phyloP scores from a whole-genome alignment of 305 asterid species.

The Rubia tinctorum region DNA sequence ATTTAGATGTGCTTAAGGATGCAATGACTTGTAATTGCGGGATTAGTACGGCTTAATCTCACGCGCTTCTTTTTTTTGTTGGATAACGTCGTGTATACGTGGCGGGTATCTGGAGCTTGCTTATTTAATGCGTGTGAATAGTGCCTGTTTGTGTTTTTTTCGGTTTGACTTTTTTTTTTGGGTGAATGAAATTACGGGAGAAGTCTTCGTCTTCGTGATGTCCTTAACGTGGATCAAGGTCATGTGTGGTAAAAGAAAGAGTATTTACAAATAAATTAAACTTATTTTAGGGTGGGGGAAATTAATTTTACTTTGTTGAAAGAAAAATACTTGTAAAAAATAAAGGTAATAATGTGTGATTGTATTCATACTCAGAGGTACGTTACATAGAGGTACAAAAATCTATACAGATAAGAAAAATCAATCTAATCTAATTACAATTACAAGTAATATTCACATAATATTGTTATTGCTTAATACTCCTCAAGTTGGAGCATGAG shows the following conservation, averaged over 20 bases:
- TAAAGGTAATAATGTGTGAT: too few species aligned
- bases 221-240: background rate
- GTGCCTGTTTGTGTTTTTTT: background rate
- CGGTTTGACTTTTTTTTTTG: background rate
- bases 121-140: background rate
- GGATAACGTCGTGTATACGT: slow-evolving; percentile 24
- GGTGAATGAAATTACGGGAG: background rate
- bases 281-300: too few species aligned
- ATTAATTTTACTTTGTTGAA: too few species aligned
- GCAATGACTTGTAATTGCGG: background rate
- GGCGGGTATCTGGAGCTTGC: slow-evolving; percentile 7
- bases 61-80: background rate
- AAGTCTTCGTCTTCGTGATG: background rate
- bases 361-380: too few species aligned
- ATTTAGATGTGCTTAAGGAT: slow-evolving; percentile 7
- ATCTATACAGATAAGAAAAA: too few species aligned
- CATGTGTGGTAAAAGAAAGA: background rate
- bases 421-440: too few species aligned
- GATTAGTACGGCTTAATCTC: background rate
- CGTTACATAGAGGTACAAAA: too few species aligned
- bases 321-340: too few species aligned
- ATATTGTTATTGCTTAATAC: too few species aligned
- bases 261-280: too few species aligned
- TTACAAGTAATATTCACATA: too few species aligned
- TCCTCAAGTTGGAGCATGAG: too few species aligned